Base-by-base conservation (phyloP, 306 rosid species). In the Lupinus albus region DNA sequence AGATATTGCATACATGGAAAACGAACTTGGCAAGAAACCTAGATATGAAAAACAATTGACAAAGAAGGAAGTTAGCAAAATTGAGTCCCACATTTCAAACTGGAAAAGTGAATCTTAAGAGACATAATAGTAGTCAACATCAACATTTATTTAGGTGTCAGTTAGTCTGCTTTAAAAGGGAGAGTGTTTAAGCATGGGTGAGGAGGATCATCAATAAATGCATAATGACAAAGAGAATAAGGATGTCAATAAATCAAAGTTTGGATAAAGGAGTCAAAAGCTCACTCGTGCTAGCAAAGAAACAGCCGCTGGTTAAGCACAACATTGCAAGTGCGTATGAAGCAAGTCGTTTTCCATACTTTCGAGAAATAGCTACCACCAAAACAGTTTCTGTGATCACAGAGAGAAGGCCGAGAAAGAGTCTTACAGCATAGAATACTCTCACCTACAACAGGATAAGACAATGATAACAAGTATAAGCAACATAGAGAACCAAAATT, bases 21-120 rank as follows among this genome's bases (percentile, higher is more conserved):
- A 94, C 1, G 99, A 88, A 80, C 99, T 94, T 47, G 99, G 99
- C 96, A 94, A 77, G 83, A 94, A 90, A 90, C 99, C 99, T 90
- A 79, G 53, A 61, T 49, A 81, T 9, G 67, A 51, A 62, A 53
- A 70, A 46, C 8, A 30, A 14, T 44, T 48, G 56, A 39, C 7
- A 64, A 42, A 67, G 64, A 56, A 10, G 70, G 39, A 56, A 45
- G 65, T 74, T 74, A 74, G 69, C 15, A 51, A 73, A 71, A 51
- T 11, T 8, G n/a, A 30, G 18, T 44, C 41, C 32, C 44, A 36
- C 15, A 62, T 61, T 9, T 65, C 44, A 9, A 6, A 59, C 42
- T 33, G 25, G 7, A 60, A n/a, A n/a, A 48, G 15, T 18, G 52
- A 69, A 59, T 61, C 67, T 51, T 57, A 21, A 42, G 35, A 61